Evolutionary conservation across 2,329 filamentous ascomycete species (phyloP).

Genomic region (Bipolaris zeicola): DNA sequence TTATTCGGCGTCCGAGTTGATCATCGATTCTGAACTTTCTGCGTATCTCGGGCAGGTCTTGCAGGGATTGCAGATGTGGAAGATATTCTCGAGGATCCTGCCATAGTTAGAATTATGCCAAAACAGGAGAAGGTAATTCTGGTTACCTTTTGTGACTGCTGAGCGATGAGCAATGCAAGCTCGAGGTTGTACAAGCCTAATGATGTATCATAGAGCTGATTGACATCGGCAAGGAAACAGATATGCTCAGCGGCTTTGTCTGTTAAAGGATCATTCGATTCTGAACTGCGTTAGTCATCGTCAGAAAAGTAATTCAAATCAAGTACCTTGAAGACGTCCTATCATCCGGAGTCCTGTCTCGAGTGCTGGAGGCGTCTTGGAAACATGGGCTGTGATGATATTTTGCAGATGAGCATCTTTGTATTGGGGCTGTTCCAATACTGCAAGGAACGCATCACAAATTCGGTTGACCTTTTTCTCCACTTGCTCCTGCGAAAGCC

Average conservation of each 20-base stretch:
- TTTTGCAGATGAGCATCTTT: slow-evolving; percentile 78
- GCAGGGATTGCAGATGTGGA: slow-evolving; percentile 87
- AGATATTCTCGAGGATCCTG: slow-evolving; percentile 90
- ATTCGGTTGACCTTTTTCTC: slow-evolving; percentile 79
- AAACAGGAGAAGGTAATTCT: background rate
- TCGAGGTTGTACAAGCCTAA: slow-evolving; percentile 91
- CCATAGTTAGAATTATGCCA: background rate
- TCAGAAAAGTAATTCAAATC: no score
- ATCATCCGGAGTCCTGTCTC: slow-evolving; percentile 83
- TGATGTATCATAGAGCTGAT: slow-evolving; percentile 87
- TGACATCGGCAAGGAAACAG: slow-evolving; percentile 94
- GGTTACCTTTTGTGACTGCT: slow-evolving; percentile 81
- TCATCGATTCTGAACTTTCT: slow-evolving; percentile 87
- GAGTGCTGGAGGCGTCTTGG: slow-evolving; percentile 88
- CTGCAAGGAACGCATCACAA: slow-evolving; percentile 80
- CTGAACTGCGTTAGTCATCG: slow-evolving; percentile 17
- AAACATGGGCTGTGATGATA: slow-evolving; percentile 91
- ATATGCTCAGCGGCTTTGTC: slow-evolving; percentile 95
- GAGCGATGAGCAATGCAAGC: slow-evolving; percentile 85
- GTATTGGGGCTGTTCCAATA: slow-evolving; percentile 59
- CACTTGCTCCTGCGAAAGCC: slow-evolving; percentile 26
- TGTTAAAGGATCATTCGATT: slow-evolving; percentile 61
- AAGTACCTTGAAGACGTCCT: slow-evolving; percentile 65
- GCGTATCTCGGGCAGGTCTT: slow-evolving; percentile 72
- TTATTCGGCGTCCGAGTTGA: slow-evolving; percentile 74